Conservation (phyloP, 192 early-diverging fungal genomes). For the Dimargaris cristalligena region DNA sequence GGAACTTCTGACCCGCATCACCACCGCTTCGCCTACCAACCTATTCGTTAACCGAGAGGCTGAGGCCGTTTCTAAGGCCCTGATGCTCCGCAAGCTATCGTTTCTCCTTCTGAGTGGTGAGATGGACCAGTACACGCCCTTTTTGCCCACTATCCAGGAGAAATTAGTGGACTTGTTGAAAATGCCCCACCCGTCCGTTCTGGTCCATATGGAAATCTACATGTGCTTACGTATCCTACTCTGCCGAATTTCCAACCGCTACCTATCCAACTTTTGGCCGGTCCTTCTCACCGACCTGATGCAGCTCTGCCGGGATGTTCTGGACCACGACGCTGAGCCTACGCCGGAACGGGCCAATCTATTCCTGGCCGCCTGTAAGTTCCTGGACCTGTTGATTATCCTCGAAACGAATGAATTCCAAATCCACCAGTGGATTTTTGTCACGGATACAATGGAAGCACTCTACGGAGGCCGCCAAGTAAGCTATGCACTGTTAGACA, state of each 20-base stretch:
- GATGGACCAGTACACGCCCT: slow-evolving; percentile 57
- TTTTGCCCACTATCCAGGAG: slow-evolving; percentile 67
- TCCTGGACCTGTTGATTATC: slow-evolving; percentile 64
- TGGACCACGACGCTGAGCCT: slow-evolving; percentile 23
- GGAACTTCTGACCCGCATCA: slow-evolving; percentile 52
- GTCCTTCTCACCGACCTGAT: slow-evolving; percentile 77
- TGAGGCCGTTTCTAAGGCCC: slow-evolving; percentile 47
- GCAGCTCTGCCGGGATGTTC: slow-evolving; percentile 14
- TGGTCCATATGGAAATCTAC: slow-evolving; percentile 70
- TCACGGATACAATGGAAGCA: slow-evolving; percentile 65
- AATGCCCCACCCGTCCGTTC: slow-evolving; percentile 33
- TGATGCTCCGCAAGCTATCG: slow-evolving; percentile 56
- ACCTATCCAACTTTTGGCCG: slow-evolving; percentile 83
- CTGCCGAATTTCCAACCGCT: slow-evolving; percentile 53
- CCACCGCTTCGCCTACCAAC: slow-evolving; percentile 46
- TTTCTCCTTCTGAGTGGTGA: slow-evolving; percentile 60
- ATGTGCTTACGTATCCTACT: slow-evolving; percentile 67
- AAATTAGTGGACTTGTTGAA: slow-evolving; percentile 81
- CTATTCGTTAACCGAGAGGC: slow-evolving; percentile 73
- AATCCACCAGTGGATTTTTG: slow-evolving; percentile 91
- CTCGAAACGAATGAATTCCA: slow-evolving; percentile 72
- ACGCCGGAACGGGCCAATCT: slow-evolving; percentile 46
- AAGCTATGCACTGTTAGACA: slow-evolving; percentile 45
- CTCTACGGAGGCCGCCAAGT: slow-evolving; percentile 31
- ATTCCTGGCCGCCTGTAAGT: slow-evolving; percentile 74